Percentiles rank a stretch among this genome's conserved stretches.
These are phyloP conservation scores for Salvia rosmarinus DNA, from an alignment of 257 asterid species.

Conservation along the genomic window DNA sequence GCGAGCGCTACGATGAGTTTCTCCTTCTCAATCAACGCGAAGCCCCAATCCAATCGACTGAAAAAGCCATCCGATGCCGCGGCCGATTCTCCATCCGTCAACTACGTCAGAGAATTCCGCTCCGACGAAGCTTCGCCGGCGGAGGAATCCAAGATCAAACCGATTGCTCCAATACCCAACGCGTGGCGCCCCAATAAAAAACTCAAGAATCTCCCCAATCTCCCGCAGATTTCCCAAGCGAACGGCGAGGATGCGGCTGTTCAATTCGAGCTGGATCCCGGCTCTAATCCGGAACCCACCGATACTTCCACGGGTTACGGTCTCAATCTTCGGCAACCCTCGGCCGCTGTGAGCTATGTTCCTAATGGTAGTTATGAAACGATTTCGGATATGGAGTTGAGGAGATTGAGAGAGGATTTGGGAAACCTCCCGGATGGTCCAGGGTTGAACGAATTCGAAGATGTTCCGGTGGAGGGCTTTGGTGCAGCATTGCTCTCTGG, in stretches of 20 bases:
- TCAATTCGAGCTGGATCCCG: slow-evolving; percentile 64
- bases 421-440: slow-evolving; percentile 61
- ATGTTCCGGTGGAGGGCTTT: slow-evolving; percentile 80
- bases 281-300: slow-evolving; percentile 41
- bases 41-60: slow-evolving; percentile 53
- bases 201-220: slow-evolving; percentile 35
- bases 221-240: slow-evolving; percentile 51
- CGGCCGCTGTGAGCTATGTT: slow-evolving; percentile 3
- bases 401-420: slow-evolving; percentile 61
- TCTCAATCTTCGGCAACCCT: slow-evolving; percentile 60
- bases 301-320: slow-evolving; percentile 58
- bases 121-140: slow-evolving; percentile 50
- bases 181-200: slow-evolving; percentile 54
- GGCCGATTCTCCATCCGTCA: slow-evolving; percentile 35
- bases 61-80: slow-evolving; percentile 40
- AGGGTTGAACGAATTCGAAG: slow-evolving; percentile 58
- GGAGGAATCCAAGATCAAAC: slow-evolving; percentile 36
- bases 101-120: slow-evolving; percentile 62
- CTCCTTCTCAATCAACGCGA: slow-evolving; percentile 64
- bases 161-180: slow-evolving; percentile 48
- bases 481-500: slow-evolving; percentile 72
- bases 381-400: slow-evolving; percentile 52
- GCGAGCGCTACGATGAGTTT: slow-evolving; percentile 52
- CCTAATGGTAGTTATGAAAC: slow-evolving; percentile 14
- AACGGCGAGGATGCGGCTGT: slow-evolving; percentile 42